Base-by-base conservation (phyloP, 2,329 filamentous ascomycete species). In the Neofusicoccum parvum region DNA sequence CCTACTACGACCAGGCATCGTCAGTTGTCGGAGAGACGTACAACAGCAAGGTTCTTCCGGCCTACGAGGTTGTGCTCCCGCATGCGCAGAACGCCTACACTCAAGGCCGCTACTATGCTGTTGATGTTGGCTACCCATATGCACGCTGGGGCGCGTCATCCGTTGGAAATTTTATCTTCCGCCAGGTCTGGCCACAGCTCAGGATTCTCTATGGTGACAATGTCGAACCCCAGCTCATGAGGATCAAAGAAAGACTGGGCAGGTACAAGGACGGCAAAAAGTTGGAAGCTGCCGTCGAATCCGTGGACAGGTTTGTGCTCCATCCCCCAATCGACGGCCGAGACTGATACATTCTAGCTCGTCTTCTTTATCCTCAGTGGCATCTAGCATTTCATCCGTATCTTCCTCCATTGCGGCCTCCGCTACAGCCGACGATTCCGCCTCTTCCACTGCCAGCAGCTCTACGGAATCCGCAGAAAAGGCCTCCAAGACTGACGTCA, bases 191-290 rank as follows among this genome's bases (percentile, higher is more conserved):
- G 90, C 94, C 94, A 1, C 89, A 90, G 69, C 68, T 97, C 11
- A 88, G 90, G 32, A 85, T 91, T 14, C 80, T 97, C 5, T 98
- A 98, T 73, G 87, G 89, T 11, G 89, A 97, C 73, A 97, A 96
- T 71, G 94, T 99, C 3, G 94, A 98, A 80, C 96, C 96, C 14
- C 96, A 99, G 78, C 85, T 99, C 14, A 87, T 94, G 65, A 92
- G 93, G 72, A 98, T 99, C 72, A 92, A 92, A 12, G 91, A 97
- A 80, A 89, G 94, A 51, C 85, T 99, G 11, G 94, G 93, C 46
- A 85, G 90, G 54, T 92, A 93, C 78, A 88, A 84, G 69, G 84
- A 86, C 71, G 87, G 87, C 20, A 87, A 86, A 74, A 88, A 87
- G 70, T 71, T 90, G 23, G 84, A 88, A 69, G 84, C 86, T 41